A percentile compares a stretch with the other conserved stretches of the same genome.
Evolutionary conservation across 331 rosid species (phyloP).

Genomic region (Stylosanthes scabra): DNA sequence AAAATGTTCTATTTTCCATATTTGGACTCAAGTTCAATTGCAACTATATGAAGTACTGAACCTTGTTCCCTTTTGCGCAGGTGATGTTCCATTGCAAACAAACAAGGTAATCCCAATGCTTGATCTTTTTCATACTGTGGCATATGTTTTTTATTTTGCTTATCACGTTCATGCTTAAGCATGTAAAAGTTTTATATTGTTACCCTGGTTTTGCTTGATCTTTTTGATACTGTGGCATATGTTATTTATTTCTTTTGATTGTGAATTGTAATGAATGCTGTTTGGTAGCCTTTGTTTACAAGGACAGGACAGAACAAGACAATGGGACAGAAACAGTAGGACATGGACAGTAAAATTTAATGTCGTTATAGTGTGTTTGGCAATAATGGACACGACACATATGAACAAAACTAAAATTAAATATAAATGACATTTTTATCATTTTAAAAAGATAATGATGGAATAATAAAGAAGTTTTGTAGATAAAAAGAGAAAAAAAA

Average conservation of each 20-base stretch:
- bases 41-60: constrained; percentile 37
- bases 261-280: constrained; percentile 7
- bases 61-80: constrained; percentile 57
- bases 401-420: too few species aligned
- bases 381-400: too few species aligned
- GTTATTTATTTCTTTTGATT: constrained; percentile 8
- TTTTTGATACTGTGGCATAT: not conserved
- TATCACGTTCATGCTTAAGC: constrained; percentile 20
- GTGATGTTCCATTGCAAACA: constrained; percentile 46
- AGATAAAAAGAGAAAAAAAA: too few species aligned
- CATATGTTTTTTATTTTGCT: constrained; percentile 1
- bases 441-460: too few species aligned
- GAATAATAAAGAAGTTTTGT: too few species aligned
- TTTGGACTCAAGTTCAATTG: constrained; percentile 26
- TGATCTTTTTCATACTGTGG: constrained; percentile 31
- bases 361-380: too few species aligned
- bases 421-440: too few species aligned
- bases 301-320: too few species aligned
- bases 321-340: too few species aligned
- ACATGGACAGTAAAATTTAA: too few species aligned
- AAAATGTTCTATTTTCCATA: constrained; percentile 3
- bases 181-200: constrained; percentile 30
- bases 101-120: constrained; percentile 63
- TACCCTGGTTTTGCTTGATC: constrained; percentile 5
- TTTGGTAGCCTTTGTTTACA: too few species aligned